Base-by-base conservation (phyloP, 2,329 filamentous ascomycete species). In the Ceratocystis diversiconidia region DNA sequence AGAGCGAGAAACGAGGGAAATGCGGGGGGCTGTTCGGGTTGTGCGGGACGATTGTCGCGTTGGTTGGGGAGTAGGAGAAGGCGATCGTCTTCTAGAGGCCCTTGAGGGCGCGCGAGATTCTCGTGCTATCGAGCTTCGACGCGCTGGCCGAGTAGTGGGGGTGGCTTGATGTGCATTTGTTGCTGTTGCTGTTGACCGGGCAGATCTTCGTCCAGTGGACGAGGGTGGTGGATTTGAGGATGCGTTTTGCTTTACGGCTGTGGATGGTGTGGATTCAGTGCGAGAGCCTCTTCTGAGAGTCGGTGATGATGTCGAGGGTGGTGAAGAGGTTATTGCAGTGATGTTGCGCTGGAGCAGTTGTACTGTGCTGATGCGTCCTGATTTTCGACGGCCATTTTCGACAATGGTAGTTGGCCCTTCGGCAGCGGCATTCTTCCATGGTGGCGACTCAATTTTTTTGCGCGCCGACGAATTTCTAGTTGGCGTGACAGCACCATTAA, bases 401-500 rank as follows among this genome's bases (percentile, higher is more conserved):
- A 88, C 82, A 73, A 95, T 92, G 0, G 89, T 88, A 2, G 92
- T 94, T 25, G 94, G 94, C 0, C 94, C 94, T 32, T 95, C 89
- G 50, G 88, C 90, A 67, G 82, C 82, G 69, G 89, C 82, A 72
- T 85, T 89, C 78, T 94, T 97, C 94, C 94, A 99, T 25, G 94
- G 94, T 69, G 94, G 94, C 69, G 92, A 97, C 68, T 82, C 80
- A 64, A 63, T 43, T 25, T 63, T 78, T 77, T 76, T 86, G 79
- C 72, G 75, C 71, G 68, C 78, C 75, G 71, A 66, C 67, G 74
- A 72, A 0, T 71, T 44, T 8, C 32, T 69, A 72, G 43, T 79
- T 77, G 28, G 77, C 80, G 68, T 73, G 19, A 25, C 25, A 8
- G 19, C 17, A 17, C 36, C 22, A 46, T 44, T 62, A 3, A 25